Conservation (phyloP, 345 rosid genomes). For the Microthlaspi erraticum region DNA sequence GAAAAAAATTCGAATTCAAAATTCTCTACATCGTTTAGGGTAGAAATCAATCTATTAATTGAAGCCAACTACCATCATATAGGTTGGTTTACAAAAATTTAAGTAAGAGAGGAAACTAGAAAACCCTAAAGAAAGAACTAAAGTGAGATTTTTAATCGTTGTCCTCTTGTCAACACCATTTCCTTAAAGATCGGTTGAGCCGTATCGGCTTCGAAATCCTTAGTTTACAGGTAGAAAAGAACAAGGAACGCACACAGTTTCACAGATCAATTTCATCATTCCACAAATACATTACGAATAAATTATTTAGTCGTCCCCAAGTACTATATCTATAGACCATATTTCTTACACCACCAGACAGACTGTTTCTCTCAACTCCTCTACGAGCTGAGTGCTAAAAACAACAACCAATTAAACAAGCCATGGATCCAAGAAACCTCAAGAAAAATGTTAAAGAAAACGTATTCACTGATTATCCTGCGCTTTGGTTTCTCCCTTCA, state of each 20-base stretch:
- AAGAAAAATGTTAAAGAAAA: not conserved
- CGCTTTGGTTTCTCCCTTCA: not conserved
- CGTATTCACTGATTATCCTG: constrained; percentile 6
- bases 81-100: too few species aligned
- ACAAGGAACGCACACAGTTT: not conserved
- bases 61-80: too few species aligned
- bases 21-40: too few species aligned
- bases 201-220: too few species aligned
- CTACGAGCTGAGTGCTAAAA: constrained; percentile 17
- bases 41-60: too few species aligned
- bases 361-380: constrained; percentile 10
- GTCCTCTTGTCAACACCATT: too few species aligned
- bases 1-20: too few species aligned
- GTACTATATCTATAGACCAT: constrained; percentile 35
- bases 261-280: constrained; percentile 11
- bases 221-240: too few species aligned
- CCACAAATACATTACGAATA: constrained; percentile 30
- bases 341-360: constrained; percentile 38
- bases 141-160: too few species aligned
- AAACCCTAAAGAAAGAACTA: too few species aligned
- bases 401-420: constrained; percentile 32
- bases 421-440: constrained; percentile 15
- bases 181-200: too few species aligned
- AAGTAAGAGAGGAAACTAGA: too few species aligned
- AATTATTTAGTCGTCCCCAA: constrained; percentile 25